Evolutionary conservation across 2,329 filamentous ascomycete genomes (phyloP).

Genomic region (Aphanoascus verrucosus): DNA sequence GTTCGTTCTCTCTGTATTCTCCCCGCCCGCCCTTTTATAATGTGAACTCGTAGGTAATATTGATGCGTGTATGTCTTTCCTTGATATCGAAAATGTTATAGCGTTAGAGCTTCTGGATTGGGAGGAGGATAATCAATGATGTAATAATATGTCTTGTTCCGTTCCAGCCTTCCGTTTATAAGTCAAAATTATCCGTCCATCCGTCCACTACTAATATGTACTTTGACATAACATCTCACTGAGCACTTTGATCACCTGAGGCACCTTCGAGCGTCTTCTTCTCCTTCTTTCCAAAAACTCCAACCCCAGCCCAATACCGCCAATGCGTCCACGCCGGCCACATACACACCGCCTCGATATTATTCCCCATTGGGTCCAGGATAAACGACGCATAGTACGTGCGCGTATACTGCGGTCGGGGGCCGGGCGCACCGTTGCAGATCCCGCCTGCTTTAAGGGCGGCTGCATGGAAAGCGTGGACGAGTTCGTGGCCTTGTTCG

Average conservation of each 20-base stretch:
- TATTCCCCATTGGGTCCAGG: slow-evolving; percentile 43
- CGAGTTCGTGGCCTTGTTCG: slow-evolving; percentile 33
- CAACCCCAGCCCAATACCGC: slow-evolving; percentile 17
- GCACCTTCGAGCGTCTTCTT: neutral
- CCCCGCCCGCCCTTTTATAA: neutral
- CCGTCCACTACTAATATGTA: neutral
- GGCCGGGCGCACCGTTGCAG: slow-evolving; percentile 42
- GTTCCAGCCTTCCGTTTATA: neutral
- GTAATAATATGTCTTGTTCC: slow-evolving; percentile 1
- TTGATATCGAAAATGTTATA: neutral
- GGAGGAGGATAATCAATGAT: slow-evolving; percentile 5
- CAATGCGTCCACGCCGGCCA: slow-evolving; percentile 16
- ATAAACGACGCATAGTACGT: slow-evolving; percentile 45
- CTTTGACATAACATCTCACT: neutral
- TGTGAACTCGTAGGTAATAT: slow-evolving; percentile 4
- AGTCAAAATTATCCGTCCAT: neutral
- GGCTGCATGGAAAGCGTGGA: slow-evolving; percentile 39
- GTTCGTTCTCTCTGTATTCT: slow-evolving; percentile 1
- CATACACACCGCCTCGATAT: slow-evolving; percentile 40
- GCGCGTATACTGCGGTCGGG: slow-evolving; percentile 35
- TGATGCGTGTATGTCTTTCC: neutral
- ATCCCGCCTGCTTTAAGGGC: slow-evolving; percentile 37
- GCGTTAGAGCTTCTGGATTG: neutral
- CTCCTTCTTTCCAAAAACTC: slow-evolving; percentile 14
- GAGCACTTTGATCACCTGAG: neutral